Evolutionary conservation across 2,329 filamentous ascomycete genomes (phyloP).

Genomic region (Arthrobotrys pseudoclavata): DNA sequence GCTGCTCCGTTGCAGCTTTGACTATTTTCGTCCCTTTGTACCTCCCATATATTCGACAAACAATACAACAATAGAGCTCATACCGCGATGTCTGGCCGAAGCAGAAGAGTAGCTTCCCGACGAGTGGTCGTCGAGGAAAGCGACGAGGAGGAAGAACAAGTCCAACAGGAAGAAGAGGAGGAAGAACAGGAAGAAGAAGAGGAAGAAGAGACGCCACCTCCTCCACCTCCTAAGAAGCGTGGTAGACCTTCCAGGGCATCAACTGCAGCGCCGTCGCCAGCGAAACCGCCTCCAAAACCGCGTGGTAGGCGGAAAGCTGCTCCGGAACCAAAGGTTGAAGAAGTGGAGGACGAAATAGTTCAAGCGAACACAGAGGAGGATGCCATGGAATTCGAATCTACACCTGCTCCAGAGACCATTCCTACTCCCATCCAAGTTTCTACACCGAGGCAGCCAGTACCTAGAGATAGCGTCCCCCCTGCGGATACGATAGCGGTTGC

Average conservation of each 20-base stretch:
- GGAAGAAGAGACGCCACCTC: slow-evolving; percentile 38
- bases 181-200: slow-evolving; percentile 38
- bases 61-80: slow-evolving; percentile 5
- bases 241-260: slow-evolving; percentile 46
- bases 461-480: slow-evolving; percentile 23
- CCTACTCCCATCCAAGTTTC: slow-evolving; percentile 36
- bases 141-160: slow-evolving; percentile 46
- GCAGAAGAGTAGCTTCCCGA: slow-evolving; percentile 44
- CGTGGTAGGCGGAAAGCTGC: slow-evolving; percentile 53
- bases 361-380: slow-evolving; percentile 35
- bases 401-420: slow-evolving; percentile 35
- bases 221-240: slow-evolving; percentile 50
- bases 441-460: slow-evolving; percentile 39
- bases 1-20: slow-evolving; percentile 21
- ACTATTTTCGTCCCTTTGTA: neutral
- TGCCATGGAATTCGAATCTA: slow-evolving; percentile 49
- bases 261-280: slow-evolving; percentile 36
- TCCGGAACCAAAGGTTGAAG: slow-evolving; percentile 55
- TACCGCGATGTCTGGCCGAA: slow-evolving; percentile 47
- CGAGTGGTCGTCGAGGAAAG: slow-evolving; percentile 46
- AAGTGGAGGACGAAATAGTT: slow-evolving; percentile 41
- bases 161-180: slow-evolving; percentile 31
- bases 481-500: slow-evolving; percentile 1
- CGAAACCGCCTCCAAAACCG: slow-evolving; percentile 52
- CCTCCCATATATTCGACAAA: slow-evolving; percentile 2